phyloP scores from a whole-genome alignment of 148 eudicot species.

The Simmondsia chinensis region DNA sequence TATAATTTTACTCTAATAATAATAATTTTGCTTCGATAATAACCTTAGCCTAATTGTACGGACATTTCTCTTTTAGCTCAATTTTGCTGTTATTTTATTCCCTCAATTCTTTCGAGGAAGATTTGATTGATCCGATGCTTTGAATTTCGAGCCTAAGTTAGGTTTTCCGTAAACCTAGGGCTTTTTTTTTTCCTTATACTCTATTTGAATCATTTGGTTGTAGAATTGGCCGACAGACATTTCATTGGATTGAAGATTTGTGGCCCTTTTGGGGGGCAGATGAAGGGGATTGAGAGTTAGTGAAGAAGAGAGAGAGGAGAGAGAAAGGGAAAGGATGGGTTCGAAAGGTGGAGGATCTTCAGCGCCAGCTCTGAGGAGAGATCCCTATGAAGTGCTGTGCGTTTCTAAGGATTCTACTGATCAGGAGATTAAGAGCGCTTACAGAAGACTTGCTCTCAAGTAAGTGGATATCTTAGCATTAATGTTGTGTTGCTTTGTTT shows the following conservation, averaged over 20 bases:
- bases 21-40: too few species aligned
- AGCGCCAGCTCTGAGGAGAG: slow-evolving; percentile 45
- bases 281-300: slow-evolving; percentile 11
- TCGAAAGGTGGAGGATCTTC: slow-evolving; percentile 43
- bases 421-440: slow-evolving; percentile 88
- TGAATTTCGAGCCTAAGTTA: slow-evolving; percentile 3
- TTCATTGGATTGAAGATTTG: slow-evolving; percentile 10
- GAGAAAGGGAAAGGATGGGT: slow-evolving; percentile 18
- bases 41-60: too few species aligned
- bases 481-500: not conserved
- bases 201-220: slow-evolving; percentile 11
- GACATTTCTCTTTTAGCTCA: not conserved
- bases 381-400: slow-evolving; percentile 81
- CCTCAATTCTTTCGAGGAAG: not conserved
- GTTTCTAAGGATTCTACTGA: slow-evolving; percentile 73
- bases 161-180: not conserved
- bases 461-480: slow-evolving; percentile 16
- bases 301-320: slow-evolving; percentile 2
- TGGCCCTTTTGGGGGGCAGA: slow-evolving; percentile 8
- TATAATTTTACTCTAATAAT: too few species aligned
- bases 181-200: slow-evolving; percentile 1
- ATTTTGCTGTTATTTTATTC: not conserved
- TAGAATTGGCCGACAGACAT: slow-evolving; percentile 14
- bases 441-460: slow-evolving; percentile 96
- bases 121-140: slow-evolving; percentile 21